Base-by-base conservation (phyloP, 208 protist genomes). In the Trypanosomatidae sp. region DNA sequence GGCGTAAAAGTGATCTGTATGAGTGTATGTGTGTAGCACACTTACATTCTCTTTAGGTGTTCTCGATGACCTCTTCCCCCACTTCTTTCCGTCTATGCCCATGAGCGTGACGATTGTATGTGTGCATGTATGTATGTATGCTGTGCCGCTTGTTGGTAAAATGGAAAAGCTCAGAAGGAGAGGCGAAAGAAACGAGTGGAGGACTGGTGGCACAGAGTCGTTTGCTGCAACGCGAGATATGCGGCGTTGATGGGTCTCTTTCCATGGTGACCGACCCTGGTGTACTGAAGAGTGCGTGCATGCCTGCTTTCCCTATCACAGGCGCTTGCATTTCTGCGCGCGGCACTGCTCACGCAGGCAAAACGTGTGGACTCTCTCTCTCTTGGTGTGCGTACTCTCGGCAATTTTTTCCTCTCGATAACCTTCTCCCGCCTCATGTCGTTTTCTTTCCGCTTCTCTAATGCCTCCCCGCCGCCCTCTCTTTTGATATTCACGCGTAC, bases 361-460 rank as follows among this genome's bases (percentile, higher is more conserved):
- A 13, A 9, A 17, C 9, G 15, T 59, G 25, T 3, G 25, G 2
- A 28, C 53, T 36, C 53, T 33, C 10, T 59, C n/a, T 25, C 50
- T 25, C 50, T n/a, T 55, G 19, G 25, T 33, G 53, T 36, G 53
- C 25, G 15, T 17, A 3, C 7, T 33, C 9, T n/a, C 13, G 36
- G 7, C 73, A 76, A 43, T 12, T 15, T 25, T 59, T 59, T 12
- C 10, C 25, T 22, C 25, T 36, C 46, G 53, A n/a, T 25, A 1
- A 7, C 22, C 22, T 52, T 25, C 69, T 39, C 7, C 68, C 53
- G 71, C 67, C 2, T 62, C 47, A 66, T 65, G 73, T 73, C 19
- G 4, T 56, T 13, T 66, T 74, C 69, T 69, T 73, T 55, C 60
- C 43, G 47, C 53, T 62, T 22, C 25, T 73, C 19, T 53, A 6